Base-by-base conservation (phyloP, 2,329 filamentous ascomycete species). In the Coniochaeta ligniaria region DNA sequence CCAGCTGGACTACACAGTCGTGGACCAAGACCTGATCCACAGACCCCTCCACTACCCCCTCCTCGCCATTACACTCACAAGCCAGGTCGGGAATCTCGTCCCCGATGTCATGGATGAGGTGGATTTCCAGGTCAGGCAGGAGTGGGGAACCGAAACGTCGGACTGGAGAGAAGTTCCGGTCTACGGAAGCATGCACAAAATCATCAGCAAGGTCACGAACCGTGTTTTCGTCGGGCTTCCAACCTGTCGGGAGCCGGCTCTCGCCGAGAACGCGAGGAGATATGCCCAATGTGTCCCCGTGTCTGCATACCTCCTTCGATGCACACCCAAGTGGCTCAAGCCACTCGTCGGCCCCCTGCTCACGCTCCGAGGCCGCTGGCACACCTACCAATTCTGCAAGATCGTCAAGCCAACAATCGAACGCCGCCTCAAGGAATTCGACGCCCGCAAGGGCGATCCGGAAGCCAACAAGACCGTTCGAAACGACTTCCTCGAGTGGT, bases 171-270 rank as follows among this genome's bases (percentile, higher is more conserved):
- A 61, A 31, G 43, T 57, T 6, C 36, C 52, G 20, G 60, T 66
- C 6, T 70, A 66, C 55, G 63, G 64, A 9, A 38, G 61, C 8
- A 61, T 66, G 60, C 63, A 62, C 4, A 63, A 59, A 20, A 60
- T 71, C 57, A 64, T 68, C 52, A 62, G 63, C 11, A 63, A 63
- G 24, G 62, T 65, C 12, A 66, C 68, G 6, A 68, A 67, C 62
- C 64, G 67, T 28, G 63, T 68, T 61, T 69, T 71, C 58, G 60
- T 70, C 28, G 69, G 69, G 1, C 63, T 64, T 16, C 64, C 66
- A 6, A 50, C 67, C n/a, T 69, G 69, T 45, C 68, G 67, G n/a
- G 59, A 69, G 55, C 36, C 61, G 11, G 63, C 56, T 1, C 63
- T 69, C 6, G 55, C 67, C 24, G 60, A 68, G 8, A 60, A 60